Percentiles rank a stretch among this genome's conserved stretches.
These are phyloP conservation scores for Fusarium udum DNA, from an alignment of 2,329 filamentous ascomycete genomes.

Conservation along the genomic window DNA sequence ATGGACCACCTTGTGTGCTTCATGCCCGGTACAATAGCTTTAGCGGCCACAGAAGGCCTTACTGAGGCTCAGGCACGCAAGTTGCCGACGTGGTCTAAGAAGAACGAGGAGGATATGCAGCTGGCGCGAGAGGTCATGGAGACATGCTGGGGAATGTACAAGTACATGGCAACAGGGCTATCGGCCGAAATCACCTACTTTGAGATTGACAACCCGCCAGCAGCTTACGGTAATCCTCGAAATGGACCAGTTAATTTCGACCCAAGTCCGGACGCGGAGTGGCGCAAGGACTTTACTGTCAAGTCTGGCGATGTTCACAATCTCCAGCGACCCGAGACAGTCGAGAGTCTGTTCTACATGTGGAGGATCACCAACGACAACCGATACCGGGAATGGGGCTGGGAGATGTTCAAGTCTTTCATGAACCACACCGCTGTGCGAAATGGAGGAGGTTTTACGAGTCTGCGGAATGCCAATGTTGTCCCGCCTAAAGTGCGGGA, in stretches of 20 bases:
- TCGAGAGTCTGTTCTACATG: constrained; percentile 98
- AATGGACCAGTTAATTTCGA: constrained; percentile 61
- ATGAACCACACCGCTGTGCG: constrained; percentile 83
- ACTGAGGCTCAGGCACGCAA: constrained; percentile 80
- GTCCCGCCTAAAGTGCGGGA: constrained; percentile 77
- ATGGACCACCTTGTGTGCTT: constrained; percentile 99
- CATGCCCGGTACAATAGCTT: constrained; percentile 93
- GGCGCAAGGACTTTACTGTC: constrained; percentile 82
- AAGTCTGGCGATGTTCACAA: constrained; percentile 90
- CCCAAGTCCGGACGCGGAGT: constrained; percentile 64
- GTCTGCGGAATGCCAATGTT: constrained; percentile 76
- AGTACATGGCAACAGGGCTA: constrained; percentile 87
- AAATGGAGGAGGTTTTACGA: constrained; percentile 83
- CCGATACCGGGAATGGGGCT: constrained; percentile 94
- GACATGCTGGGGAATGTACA: constrained; percentile 98
- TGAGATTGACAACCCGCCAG: constrained; percentile 74
- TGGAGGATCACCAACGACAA: constrained; percentile 95
- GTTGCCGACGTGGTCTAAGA: constrained; percentile 74
- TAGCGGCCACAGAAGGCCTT: constrained; percentile 83
- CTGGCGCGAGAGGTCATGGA: constrained; percentile 92
- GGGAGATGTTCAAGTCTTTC: constrained; percentile 97
- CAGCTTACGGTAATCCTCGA: constrained; percentile 62
- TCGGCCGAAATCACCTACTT: constrained; percentile 96
- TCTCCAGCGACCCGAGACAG: constrained; percentile 91
- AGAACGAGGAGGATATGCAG: constrained; percentile 86